Percentiles rank a stretch among this genome's conserved stretches.
Evolutionary conservation across 306 rosid species (phyloP).

Genomic region (Citrullus amarus): DNA sequence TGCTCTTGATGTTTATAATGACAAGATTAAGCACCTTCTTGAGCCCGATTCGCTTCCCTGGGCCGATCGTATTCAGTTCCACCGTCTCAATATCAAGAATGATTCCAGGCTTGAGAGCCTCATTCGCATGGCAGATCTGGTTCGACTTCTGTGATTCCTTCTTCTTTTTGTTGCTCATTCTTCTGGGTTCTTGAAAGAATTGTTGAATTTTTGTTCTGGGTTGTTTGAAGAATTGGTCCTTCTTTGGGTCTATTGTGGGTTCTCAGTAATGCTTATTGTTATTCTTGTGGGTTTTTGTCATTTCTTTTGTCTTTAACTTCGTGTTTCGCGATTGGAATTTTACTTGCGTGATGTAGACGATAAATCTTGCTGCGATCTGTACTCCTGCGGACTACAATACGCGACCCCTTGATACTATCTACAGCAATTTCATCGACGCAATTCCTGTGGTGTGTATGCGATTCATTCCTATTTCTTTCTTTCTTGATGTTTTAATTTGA

Average conservation of each 20-base stretch:
- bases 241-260: background rate
- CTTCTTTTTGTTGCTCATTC: background rate
- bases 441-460: slow-evolving; percentile 65
- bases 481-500: background rate
- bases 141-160: background rate
- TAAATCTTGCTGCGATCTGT: slow-evolving; percentile 88
- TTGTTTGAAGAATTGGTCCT: background rate
- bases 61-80: slow-evolving; percentile 74
- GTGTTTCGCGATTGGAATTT: background rate
- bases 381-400: slow-evolving; percentile 95
- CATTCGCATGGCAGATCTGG: slow-evolving; percentile 90
- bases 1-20: slow-evolving; percentile 72
- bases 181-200: background rate
- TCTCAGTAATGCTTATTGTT: background rate
- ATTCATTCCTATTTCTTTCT: background rate
- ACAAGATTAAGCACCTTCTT: slow-evolving; percentile 79
- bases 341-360: slow-evolving; percentile 32
- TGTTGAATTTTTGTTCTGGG: background rate
- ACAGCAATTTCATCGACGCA: slow-evolving; percentile 90
- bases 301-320: background rate
- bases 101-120: slow-evolving; percentile 88
- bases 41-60: slow-evolving; percentile 59
- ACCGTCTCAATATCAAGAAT: slow-evolving; percentile 81
- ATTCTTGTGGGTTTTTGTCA: background rate
- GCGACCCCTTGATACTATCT: slow-evolving; percentile 83